Base-by-base conservation (phyloP, 805 yeast species). In the Pichia pseudocactophila region DNA sequence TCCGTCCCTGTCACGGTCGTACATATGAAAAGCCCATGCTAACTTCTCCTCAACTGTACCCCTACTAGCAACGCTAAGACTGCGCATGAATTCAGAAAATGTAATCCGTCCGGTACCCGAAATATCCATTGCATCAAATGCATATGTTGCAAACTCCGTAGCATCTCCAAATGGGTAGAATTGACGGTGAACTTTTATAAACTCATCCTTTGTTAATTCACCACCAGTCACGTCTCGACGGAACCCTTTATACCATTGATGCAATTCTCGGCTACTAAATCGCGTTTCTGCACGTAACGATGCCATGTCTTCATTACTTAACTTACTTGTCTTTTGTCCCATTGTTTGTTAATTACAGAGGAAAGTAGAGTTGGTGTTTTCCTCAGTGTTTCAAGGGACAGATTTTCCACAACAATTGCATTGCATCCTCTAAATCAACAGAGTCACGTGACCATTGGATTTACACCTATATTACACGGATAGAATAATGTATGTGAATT, bases 151-250 rank as follows among this genome's bases (percentile, higher is more conserved):
- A 64, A 87, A 92, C 45, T 87, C 90, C 3, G 83, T 76, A 1
- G 98, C 96, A 55, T 90, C 96, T 0, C 99, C 99, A 68, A 92
- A 92, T 16, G 99, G 99, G 70, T 92, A 92, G 62, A 90, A 92
- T 57, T 92, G 97, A 59, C 86, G 86, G 66, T 89, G 94, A 16
- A 92, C 89, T 61, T 85, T 86, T 51, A 82, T 78, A 61, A 92
- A 87, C 57, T 92, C 97, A 37, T 82, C 85, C 55, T 81, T 82
- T 3, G 88, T 77, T 22, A 92, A 69, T 58, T 82, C 89, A 1
- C 97, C 97, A 28, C 78, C 71, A 1, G 97, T 97, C 59, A 96
- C 90, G 61, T 92, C 98, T 57, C 96, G 73, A 34, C 82, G 68
- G 54, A 92, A 92, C 2, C 97, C 97, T 59, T 90, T 90, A 59